These are phyloP conservation scores for Kwoniella sp. DNA, from an alignment of 768 basidiomycete species.

Conservation along the genomic window DNA sequence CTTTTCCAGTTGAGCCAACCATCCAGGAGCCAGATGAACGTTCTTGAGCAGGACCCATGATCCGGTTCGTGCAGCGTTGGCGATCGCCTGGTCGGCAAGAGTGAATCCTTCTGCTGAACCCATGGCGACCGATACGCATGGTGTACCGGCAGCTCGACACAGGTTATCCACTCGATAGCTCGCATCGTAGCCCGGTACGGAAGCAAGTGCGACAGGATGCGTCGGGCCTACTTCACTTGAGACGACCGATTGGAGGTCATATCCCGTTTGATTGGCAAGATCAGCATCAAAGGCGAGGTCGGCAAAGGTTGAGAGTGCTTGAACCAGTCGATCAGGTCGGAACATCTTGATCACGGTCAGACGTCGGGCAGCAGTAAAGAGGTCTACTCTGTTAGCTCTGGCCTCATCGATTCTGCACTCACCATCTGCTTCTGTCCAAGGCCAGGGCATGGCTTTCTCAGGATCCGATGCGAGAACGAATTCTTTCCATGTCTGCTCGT, in stretches of 20 bases:
- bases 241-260: conserved; percentile 77
- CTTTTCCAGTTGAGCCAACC: conserved; percentile 96
- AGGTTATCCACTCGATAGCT: conserved; percentile 68
- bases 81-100: conserved; percentile 93
- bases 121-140: conserved; percentile 92
- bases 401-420: conserved; percentile 19
- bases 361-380: conserved; percentile 69
- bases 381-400: conserved; percentile 57
- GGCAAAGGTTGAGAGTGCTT: conserved; percentile 76
- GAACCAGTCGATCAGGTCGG: conserved; percentile 86
- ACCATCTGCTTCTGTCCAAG: conserved; percentile 78
- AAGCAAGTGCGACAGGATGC: conserved; percentile 85
- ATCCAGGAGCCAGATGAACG: conserved; percentile 90
- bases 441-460: conserved; percentile 69
- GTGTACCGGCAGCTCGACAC: conserved; percentile 63
- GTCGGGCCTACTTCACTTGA: conserved; percentile 73
- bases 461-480: conserved; percentile 72
- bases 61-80: conserved; percentile 85
- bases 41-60: conserved; percentile 98
- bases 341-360: conserved; percentile 82
- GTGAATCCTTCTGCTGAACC: conserved; percentile 97
- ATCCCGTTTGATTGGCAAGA: conserved; percentile 70
- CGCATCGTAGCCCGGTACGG: conserved; percentile 96
- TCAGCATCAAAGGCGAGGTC: conserved; percentile 76
- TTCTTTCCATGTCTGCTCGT: conserved; percentile 68